Evolutionary conservation across 2,329 filamentous ascomycete species (phyloP).

Genomic region (Cladosporium sp.): DNA sequence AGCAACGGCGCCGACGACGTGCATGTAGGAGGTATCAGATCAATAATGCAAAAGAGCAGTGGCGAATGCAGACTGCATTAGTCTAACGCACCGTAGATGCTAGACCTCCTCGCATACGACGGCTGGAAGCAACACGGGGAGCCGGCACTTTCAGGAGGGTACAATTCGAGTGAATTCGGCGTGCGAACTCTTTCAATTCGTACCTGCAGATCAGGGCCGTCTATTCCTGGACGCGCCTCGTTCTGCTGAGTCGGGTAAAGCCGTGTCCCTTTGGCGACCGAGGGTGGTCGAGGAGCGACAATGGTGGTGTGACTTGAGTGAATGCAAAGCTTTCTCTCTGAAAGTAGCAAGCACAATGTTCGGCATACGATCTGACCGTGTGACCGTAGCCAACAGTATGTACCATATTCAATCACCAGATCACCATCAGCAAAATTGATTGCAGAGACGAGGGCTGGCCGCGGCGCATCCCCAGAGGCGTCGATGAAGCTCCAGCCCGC

Average conservation of each 20-base stretch:
- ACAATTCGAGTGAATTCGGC: not conserved
- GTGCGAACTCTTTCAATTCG: not conserved
- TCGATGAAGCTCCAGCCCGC: not conserved
- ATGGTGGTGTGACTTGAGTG: not conserved
- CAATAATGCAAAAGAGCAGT: not conserved
- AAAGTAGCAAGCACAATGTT: too few species aligned
- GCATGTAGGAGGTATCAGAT: not conserved
- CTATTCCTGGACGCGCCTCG: slow-evolving; percentile 3
- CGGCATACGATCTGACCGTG: too few species aligned
- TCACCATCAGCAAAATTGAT: too few species aligned
- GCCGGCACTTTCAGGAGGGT: not conserved
- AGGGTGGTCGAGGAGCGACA: not conserved
- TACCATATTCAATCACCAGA: too few species aligned
- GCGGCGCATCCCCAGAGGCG: not conserved
- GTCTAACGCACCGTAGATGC: not conserved
- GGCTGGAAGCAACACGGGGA: not conserved
- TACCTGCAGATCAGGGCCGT: slow-evolving; percentile 5
- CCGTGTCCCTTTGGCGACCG: not conserved
- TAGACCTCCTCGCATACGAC: not conserved
- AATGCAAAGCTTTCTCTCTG: not conserved
- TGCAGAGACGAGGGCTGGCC: too few species aligned
- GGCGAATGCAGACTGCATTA: too few species aligned
- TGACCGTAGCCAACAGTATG: too few species aligned
- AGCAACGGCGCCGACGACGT: not conserved
- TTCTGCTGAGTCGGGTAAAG: not conserved